A percentile compares a stretch with the other conserved stretches of the same genome.
phyloP scores from a whole-genome alignment of 352 stramenopile species.

The Pythium sukuiense region DNA sequence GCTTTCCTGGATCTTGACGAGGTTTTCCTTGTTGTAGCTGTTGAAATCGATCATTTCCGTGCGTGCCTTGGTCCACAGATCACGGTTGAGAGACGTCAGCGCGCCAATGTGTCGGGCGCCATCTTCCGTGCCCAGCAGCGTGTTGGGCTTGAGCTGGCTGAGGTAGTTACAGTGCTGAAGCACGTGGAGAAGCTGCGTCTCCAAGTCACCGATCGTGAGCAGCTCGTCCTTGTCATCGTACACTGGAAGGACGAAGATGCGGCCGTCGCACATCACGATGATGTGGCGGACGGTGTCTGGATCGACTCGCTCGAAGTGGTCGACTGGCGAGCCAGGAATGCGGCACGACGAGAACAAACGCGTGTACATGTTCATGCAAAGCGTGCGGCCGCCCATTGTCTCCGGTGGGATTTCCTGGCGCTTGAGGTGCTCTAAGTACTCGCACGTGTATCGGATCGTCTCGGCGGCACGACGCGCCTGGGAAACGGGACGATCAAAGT shows the following conservation, averaged over 20 bases:
- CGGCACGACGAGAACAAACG: slow-evolving; percentile 91
- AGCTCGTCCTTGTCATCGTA: slow-evolving; percentile 46
- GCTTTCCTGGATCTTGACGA: background rate
- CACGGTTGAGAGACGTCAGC: slow-evolving; percentile 86
- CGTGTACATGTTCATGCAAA: slow-evolving; percentile 91
- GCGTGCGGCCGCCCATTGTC: slow-evolving; percentile 80
- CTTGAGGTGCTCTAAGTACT: slow-evolving; percentile 89
- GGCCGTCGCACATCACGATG: slow-evolving; percentile 52
- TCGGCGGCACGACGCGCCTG: slow-evolving; percentile 56
- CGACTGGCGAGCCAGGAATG: slow-evolving; percentile 62
- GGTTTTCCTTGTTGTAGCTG: background rate
- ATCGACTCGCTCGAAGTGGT: slow-evolving; percentile 56
- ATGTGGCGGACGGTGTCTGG: slow-evolving; percentile 39
- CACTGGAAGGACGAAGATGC: slow-evolving; percentile 50
- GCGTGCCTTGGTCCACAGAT: slow-evolving; percentile 86
- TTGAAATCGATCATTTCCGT: slow-evolving; percentile 46
- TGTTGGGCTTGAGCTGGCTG: slow-evolving; percentile 30
- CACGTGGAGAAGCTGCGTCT: slow-evolving; percentile 58
- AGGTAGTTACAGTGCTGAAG: slow-evolving; percentile 46
- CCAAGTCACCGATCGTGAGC: slow-evolving; percentile 64
- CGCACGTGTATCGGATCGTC: slow-evolving; percentile 63
- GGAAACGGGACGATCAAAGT: slow-evolving; percentile 71
- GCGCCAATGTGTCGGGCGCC: slow-evolving; percentile 67
- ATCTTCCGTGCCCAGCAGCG: slow-evolving; percentile 27
- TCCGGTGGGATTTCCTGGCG: slow-evolving; percentile 82